Base-by-base conservation (phyloP, 2,329 filamentous ascomycete genomes). In the Arachnomyces sp. region DNA sequence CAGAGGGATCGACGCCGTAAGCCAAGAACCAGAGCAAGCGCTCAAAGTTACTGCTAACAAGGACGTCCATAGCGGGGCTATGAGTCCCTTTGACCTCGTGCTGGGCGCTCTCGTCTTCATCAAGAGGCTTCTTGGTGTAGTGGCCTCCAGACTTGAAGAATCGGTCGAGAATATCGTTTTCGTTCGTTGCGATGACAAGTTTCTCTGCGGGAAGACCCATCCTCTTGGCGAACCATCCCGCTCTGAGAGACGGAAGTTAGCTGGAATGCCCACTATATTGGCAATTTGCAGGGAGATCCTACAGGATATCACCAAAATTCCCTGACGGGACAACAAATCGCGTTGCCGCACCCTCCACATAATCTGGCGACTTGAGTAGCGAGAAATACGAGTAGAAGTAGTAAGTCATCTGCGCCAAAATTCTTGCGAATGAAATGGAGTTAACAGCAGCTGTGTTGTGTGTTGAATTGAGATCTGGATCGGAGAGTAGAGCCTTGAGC, bases 1-100 rank as follows among this genome's bases (percentile, higher is more conserved):
- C 62, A 28, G 55, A 25, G 46, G 32, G 55, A 50, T 66, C 79
- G 45, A 80, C 82, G 51, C 84, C 76, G 65, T 86, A 85, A 2
- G 87, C 82, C 18, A 96, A 71, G 71, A 86, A 95, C 90, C 90
- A 96, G 8, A 98, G 73, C 4, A 98, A 73, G 25, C 92, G 79
- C 72, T 98, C 92, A 59, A 98, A 96, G 70, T 98, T 98, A 61
- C 84, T 92, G 16, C 84, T 90, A 9, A 96, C 89, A 3, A 96
- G 73, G 49, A 96, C 96, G 62, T 98, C 92, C 92, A 98, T 96
- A 34, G 92, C 92, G 0, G 92, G 92, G 52, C 83, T 88, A 38
- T 93, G 75, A 0, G 92, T 98, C 67, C 94, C 89, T 67, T 87
- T 89, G 46, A 90, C 87, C 29, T 84, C 86, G 33, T 79, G 77